Evolutionary conservation across 2,329 filamentous ascomycete genomes (phyloP), one percentile per base, ranked within the genome.

Genomic region (Penicillium sp.): DNA sequence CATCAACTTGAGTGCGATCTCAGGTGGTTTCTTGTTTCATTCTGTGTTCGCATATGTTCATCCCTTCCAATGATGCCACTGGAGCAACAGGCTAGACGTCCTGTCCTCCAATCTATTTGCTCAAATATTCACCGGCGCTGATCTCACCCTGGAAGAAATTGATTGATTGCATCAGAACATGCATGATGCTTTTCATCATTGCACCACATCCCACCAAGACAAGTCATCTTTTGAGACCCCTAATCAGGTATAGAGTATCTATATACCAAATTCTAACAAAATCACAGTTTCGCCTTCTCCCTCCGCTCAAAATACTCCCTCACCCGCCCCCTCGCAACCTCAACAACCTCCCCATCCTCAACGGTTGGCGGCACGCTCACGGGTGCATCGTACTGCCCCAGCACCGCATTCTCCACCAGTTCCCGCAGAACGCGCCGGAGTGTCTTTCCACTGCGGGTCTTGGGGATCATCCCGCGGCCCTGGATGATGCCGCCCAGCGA

Each of bases 381-480:
- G 33, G 78, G 72, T 61, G 80, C 84, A 11, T 84, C 82, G 53
- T 84, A 84, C 17, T 90, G 79, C 1, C 79, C 86, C 44, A 83
- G 77, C 4, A 83, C 80, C 0, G 80, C 88, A 59, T 94, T 87
- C 70, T 96, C 90, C 11, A 94, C 69, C 51, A 96, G 69, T 68
- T 94, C 87, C 20, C 87, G 76, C 62, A 96, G 68, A 20, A 94
- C 87, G 16, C 90, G 74, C 3, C 90, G 75, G 43, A 96, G 66
- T 4, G 88, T 95, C 76, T 96, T 97, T 18, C 91, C 91, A n/a
- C 84, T 88, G 18, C 90, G 71, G 11, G 91, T 96, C 72, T 90
- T 90, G 4, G 91, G 90, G 36, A 96, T 95, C 76, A 94, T 90
- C 11, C 83, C 83, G 51, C 81, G 81, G 26, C 87, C 87, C 42